Evolutionary conservation across 1,284 basidiomycete species (phyloP).

Genomic region (Cerioporus squamosus): DNA sequence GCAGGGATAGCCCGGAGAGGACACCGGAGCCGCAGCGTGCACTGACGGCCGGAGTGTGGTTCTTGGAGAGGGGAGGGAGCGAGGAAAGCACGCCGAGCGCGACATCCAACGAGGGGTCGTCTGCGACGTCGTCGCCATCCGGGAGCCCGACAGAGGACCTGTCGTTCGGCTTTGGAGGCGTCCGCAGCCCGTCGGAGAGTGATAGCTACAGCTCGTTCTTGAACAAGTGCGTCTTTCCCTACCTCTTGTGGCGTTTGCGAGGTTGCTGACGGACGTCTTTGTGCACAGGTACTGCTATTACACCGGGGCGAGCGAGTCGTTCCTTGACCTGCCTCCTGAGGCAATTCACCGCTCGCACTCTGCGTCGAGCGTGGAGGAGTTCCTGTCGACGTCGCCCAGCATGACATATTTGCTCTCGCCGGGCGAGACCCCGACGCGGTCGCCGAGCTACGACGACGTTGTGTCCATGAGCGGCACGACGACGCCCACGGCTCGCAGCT

Average conservation of each 20-base stretch:
- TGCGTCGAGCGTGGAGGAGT: slow-evolving; percentile 57
- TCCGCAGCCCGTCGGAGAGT: slow-evolving; percentile 24
- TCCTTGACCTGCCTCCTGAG: slow-evolving; percentile 36
- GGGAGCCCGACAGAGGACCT: slow-evolving; percentile 22
- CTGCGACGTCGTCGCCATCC: slow-evolving; percentile 40
- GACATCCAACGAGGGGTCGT: slow-evolving; percentile 36
- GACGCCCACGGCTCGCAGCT: slow-evolving; percentile 32
- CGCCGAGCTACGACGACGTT: slow-evolving; percentile 38
- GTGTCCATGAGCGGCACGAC: slow-evolving; percentile 28
- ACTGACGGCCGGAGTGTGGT: slow-evolving; percentile 17
- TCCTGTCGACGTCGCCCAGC: slow-evolving; percentile 38
- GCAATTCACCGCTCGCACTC: slow-evolving; percentile 55
- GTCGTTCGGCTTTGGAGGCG: slow-evolving; percentile 8
- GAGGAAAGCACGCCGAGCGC: slow-evolving; percentile 62
- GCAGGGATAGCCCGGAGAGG: slow-evolving; percentile 23
- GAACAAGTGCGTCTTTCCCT: slow-evolving; percentile 53
- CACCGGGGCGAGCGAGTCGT: slow-evolving; percentile 51
- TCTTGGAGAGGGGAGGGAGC: slow-evolving; percentile 43
- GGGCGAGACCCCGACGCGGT: slow-evolving; percentile 32
- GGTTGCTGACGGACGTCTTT: slow-evolving; percentile 2
- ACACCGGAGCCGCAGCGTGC: neutral
- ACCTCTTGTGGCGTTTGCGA: neutral
- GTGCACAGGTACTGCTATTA: slow-evolving; percentile 74
- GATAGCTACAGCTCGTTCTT: slow-evolving; percentile 62
- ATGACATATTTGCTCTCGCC: slow-evolving; percentile 28